Evolutionary conservation across 192 early-diverging fungal species (phyloP).

Genomic region (Funneliformis geosporum): DNA sequence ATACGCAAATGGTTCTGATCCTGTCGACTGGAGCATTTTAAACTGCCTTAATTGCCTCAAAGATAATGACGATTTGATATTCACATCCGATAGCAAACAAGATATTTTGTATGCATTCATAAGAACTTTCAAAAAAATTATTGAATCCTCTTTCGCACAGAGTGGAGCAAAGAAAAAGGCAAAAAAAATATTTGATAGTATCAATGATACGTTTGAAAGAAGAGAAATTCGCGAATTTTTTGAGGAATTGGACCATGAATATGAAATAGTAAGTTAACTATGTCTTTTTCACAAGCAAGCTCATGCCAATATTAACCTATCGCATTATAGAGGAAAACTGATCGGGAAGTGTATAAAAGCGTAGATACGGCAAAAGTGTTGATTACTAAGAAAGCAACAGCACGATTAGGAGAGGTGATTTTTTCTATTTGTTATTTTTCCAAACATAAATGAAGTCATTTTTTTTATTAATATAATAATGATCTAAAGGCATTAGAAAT

Average conservation of each 20-base stretch:
- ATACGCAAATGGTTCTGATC: not conserved
- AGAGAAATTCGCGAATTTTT: constrained; percentile 16
- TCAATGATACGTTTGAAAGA: constrained; percentile 14
- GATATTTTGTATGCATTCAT: constrained; percentile 4
- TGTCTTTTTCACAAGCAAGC: too few species aligned
- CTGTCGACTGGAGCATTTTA: constrained; percentile 20
- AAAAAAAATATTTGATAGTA: constrained; percentile 20
- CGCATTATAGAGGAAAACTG: too few species aligned
- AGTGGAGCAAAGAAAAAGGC: constrained; percentile 9
- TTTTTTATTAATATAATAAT: too few species aligned
- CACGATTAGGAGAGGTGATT: not conserved
- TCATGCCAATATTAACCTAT: too few species aligned
- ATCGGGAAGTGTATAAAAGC: too few species aligned
- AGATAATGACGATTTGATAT: constrained; percentile 23
- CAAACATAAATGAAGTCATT: too few species aligned
- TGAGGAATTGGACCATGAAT: constrained; percentile 12
- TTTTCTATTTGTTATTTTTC: too few species aligned
- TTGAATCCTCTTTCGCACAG: constrained; percentile 6
- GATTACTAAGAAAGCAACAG: not conserved
- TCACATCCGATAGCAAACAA: constrained; percentile 27
- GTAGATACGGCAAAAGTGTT: too few species aligned
- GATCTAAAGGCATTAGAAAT: too few species aligned
- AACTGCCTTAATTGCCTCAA: constrained; percentile 24
- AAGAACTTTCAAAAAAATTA: constrained; percentile 12
- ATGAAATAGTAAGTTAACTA: constrained; percentile 15